Base-by-base conservation (phyloP, 371 early-diverging fungal genomes). In the Mucor velutinosus region DNA sequence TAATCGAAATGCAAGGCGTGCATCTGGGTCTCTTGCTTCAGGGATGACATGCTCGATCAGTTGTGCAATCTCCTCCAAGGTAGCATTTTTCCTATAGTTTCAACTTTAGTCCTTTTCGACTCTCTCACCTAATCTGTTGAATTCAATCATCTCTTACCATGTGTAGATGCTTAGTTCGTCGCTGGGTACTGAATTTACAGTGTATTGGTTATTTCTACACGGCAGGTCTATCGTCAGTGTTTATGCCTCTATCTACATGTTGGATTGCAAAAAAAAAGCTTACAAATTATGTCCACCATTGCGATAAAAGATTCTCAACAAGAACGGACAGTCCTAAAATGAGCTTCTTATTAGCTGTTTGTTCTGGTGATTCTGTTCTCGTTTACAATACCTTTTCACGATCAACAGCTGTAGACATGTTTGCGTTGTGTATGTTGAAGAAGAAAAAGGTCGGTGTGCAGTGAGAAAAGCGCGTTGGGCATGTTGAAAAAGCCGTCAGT, bases 61-160 rank as follows among this genome's bases (percentile, higher is more conserved):
- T 49, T 80, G 81, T 14, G 87, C 85, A 29, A 91, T 70, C 78
- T 91, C 91, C 56, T 86, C 82, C 39, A 91, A 77, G 4, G 91
- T 86, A 8, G 89, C 87, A 69, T 91, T 83, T 65, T 80, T 87
- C 91, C 90, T 90, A 75, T 51, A 35, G 12, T 35, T 65, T 29
- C 45, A 29, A 57, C 1, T 14, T 21, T 37, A 55, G 6, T 19
- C 32, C 21, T 27, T 17, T 62, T 53, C 11, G 41, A 4, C 45
- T 11, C 30, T n/a, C 39, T 17, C 57, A 27, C 19, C 60, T 61
- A 17, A 14, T 12, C 1, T 10, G 12, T 12, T 45, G 7, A 19
- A 4, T 7, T 10, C 10, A 30, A 5, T 30, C 30, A 30, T 14
- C 32, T n/a, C 4, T 41, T 80, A 89, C 90, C 90, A 90, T 12